These are phyloP conservation scores for Aspergillus hortae DNA, from an alignment of 2,329 filamentous ascomycete species.

Conservation along the genomic window DNA sequence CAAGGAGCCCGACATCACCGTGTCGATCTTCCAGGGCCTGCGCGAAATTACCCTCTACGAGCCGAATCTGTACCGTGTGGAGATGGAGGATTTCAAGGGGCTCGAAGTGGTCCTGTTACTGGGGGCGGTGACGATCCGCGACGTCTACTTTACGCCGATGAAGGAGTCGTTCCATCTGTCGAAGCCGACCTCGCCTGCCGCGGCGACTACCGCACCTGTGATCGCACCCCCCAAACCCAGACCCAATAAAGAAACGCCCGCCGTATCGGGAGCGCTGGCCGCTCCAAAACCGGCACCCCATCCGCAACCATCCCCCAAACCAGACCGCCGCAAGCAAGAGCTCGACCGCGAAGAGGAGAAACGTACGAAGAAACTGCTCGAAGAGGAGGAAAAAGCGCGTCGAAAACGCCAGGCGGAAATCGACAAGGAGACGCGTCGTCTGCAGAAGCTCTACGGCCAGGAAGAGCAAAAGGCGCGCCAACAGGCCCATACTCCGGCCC, in stretches of 20 bases:
- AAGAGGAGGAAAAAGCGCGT: constrained; percentile 51
- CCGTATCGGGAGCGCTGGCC: neutral
- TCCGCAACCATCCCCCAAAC: constrained; percentile 4
- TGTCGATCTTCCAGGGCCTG: constrained; percentile 77
- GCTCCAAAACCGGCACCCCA: neutral
- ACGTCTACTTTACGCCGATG: constrained; percentile 61
- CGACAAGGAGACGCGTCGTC: constrained; percentile 73
- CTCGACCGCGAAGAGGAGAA: constrained; percentile 47
- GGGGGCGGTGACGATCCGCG: constrained; percentile 58
- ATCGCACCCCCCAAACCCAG: neutral
- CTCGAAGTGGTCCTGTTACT: constrained; percentile 75
- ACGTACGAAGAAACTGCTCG: constrained; percentile 50
- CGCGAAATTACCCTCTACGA: constrained; percentile 87
- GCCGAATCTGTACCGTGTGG: constrained; percentile 83
- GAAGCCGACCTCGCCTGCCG: neutral
- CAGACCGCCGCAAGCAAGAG: constrained; percentile 30
- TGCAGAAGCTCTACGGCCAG: constrained; percentile 57
- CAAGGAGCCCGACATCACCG: constrained; percentile 91
- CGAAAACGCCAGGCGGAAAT: constrained; percentile 51
- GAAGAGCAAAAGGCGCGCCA: constrained; percentile 36
- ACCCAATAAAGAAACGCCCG: neutral
- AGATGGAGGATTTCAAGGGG: constrained; percentile 91
- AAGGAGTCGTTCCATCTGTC: constrained; percentile 74
- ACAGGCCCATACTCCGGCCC: constrained; percentile 18
- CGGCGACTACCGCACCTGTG: neutral